These are phyloP conservation scores for Daedaleopsis sinensis DNA, from an alignment of 768 basidiomycete species.

Conservation along the genomic window DNA sequence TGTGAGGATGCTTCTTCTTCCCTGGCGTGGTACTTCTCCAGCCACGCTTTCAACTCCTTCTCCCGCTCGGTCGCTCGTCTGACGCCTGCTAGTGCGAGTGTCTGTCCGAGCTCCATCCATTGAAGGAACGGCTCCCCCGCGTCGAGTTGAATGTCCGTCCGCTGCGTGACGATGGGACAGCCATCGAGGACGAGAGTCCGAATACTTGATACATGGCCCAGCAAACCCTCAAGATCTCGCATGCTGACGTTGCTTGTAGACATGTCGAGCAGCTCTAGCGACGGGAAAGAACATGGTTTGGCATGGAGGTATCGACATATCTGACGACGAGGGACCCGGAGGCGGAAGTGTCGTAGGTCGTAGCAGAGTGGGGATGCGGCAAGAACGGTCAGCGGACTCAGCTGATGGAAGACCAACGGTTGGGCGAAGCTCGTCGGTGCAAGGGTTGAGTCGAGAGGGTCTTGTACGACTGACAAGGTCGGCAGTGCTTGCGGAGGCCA, in stretches of 20 bases:
- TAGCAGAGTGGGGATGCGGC: conserved; percentile 45
- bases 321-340: conserved; percentile 74
- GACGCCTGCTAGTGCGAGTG: conserved; percentile 63
- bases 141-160: conserved; percentile 46
- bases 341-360: conserved; percentile 55
- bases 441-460: conserved; percentile 50
- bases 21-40: conserved; percentile 35
- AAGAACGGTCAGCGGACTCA: conserved; percentile 58
- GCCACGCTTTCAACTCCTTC: conserved; percentile 55
- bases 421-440: conserved; percentile 65
- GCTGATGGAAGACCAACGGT: conserved; percentile 82
- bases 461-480: conserved; percentile 66
- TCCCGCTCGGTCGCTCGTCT: conserved; percentile 68
- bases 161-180: conserved; percentile 41
- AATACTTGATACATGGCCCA: conserved; percentile 53
- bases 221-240: conserved; percentile 54
- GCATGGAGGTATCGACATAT: conserved; percentile 46
- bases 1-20: neutral
- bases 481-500: conserved; percentile 57
- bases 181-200: conserved; percentile 73
- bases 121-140: conserved; percentile 52
- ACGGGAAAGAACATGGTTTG: conserved; percentile 41
- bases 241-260: conserved; percentile 66
- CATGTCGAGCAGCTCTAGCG: conserved; percentile 69
- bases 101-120: conserved; percentile 63